Conservation (phyloP, 2,329 filamentous ascomycete genomes). For the Monosporascus sp. region DNA sequence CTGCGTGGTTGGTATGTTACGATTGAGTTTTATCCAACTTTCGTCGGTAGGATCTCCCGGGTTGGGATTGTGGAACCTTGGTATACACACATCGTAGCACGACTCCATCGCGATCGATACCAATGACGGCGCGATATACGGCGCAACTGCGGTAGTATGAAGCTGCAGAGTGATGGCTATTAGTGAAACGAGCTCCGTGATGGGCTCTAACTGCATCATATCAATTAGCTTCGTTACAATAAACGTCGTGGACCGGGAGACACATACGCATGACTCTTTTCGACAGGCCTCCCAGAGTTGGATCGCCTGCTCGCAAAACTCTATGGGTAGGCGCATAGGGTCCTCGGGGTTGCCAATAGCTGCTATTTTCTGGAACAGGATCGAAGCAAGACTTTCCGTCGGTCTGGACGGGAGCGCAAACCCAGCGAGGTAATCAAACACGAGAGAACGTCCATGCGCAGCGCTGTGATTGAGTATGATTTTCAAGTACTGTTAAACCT, state of each 20-base stretch:
- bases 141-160: constrained; percentile 54
- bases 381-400: constrained; percentile 56
- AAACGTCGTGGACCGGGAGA: constrained; percentile 7
- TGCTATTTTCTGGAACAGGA: constrained; percentile 64
- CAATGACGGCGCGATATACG: constrained; percentile 54
- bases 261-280: constrained; percentile 44
- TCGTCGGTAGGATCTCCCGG: constrained; percentile 44
- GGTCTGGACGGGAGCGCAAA: constrained; percentile 62
- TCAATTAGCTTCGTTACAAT: not conserved
- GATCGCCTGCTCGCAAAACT: constrained; percentile 60
- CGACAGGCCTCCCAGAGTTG: constrained; percentile 65
- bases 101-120: constrained; percentile 54
- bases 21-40: constrained; percentile 39
- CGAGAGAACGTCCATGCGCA: constrained; percentile 51
- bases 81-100: constrained; percentile 54
- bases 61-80: constrained; percentile 44
- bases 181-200: constrained; percentile 61
- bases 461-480: constrained; percentile 60
- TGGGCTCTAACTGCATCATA: constrained; percentile 44
- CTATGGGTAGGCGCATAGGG: constrained; percentile 53
- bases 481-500: constrained; percentile 48
- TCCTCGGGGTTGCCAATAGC: constrained; percentile 44
- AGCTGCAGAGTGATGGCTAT: constrained; percentile 59
- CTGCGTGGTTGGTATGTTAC: constrained; percentile 56
- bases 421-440: constrained; percentile 63